A percentile compares a stretch with the other conserved stretches of the same genome.
phyloP scores from a whole-genome alignment of 768 basidiomycete genomes.

The Collybiopsis confluens region DNA sequence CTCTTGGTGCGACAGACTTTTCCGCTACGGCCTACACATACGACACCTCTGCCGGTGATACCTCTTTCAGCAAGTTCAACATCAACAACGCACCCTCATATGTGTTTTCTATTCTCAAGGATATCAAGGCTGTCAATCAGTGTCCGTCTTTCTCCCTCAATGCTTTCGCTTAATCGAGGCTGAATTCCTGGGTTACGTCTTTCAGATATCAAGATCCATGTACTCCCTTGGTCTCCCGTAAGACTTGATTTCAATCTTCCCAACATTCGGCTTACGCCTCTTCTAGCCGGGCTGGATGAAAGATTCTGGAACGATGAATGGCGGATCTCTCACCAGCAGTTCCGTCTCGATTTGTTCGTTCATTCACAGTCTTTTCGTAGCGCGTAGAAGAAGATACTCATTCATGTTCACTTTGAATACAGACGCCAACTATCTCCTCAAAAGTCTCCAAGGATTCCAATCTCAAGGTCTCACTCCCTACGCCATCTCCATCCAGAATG shows the following conservation, averaged over 20 bases:
- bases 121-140: slow-evolving; percentile 57
- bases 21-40: slow-evolving; percentile 64
- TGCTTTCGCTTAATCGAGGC: background rate
- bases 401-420: slow-evolving; percentile 2
- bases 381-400: background rate
- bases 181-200: background rate
- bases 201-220: slow-evolving; percentile 41
- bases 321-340: slow-evolving; percentile 51
- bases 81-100: slow-evolving; percentile 56
- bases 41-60: slow-evolving; percentile 61
- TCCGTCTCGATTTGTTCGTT: slow-evolving; percentile 47
- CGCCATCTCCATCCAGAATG: slow-evolving; percentile 63
- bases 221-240: slow-evolving; percentile 76
- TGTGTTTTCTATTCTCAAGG: slow-evolving; percentile 57
- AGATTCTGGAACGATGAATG: slow-evolving; percentile 58
- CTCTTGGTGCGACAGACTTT: slow-evolving; percentile 74
- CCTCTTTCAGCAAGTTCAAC: slow-evolving; percentile 52
- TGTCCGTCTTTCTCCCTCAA: slow-evolving; percentile 8
- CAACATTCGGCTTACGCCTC: background rate
- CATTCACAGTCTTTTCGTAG: background rate
- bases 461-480: slow-evolving; percentile 56
- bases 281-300: slow-evolving; percentile 79
- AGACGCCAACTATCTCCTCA: slow-evolving; percentile 74
- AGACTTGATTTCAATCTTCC: slow-evolving; percentile 14
- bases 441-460: slow-evolving; percentile 66